Conservation (phyloP, 1,139 yeast genomes). For the Citeromyces hawaiiensis region DNA sequence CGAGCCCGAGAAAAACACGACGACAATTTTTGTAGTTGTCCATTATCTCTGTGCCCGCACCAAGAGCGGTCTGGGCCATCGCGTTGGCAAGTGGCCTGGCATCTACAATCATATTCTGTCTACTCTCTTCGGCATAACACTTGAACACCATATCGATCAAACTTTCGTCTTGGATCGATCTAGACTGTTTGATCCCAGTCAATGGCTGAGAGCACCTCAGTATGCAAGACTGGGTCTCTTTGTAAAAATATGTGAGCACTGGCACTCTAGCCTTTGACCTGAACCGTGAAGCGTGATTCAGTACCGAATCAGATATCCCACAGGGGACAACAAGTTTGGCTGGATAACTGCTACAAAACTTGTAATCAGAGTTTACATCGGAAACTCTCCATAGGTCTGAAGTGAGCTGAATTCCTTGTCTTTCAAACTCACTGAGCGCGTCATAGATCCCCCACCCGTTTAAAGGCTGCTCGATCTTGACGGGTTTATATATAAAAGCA, state of each 20-base stretch:
- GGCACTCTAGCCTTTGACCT: constrained; percentile 84
- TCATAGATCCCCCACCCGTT: constrained; percentile 70
- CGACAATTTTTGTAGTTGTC: constrained; percentile 62
- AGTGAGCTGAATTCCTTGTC: constrained; percentile 39
- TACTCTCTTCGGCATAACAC: constrained; percentile 16
- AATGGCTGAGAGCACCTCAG: constrained; percentile 89
- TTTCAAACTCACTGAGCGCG: constrained; percentile 45
- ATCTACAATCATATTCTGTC: constrained; percentile 59
- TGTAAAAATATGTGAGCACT: constrained; percentile 63
- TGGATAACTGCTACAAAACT: constrained; percentile 72
- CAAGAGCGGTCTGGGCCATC: constrained; percentile 91
- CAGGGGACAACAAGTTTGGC: constrained; percentile 52
- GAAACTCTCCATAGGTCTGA: constrained; percentile 53
- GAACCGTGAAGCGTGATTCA: constrained; percentile 73
- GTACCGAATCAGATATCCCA: constrained; percentile 65
- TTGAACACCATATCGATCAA: constrained; percentile 61
- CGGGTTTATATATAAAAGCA: constrained; percentile 59
- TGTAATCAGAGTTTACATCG: constrained; percentile 46
- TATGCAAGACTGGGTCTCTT: constrained; percentile 62
- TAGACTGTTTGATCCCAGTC: constrained; percentile 77
- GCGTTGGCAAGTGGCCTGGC: constrained; percentile 91
- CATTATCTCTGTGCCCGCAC: constrained; percentile 93
- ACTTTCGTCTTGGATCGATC: constrained; percentile 88
- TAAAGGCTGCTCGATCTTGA: constrained; percentile 33
- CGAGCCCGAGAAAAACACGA: constrained; percentile 73